Conservation (phyloP, 805 yeast species). For the Tetrapisispora nanseiensis region DNA sequence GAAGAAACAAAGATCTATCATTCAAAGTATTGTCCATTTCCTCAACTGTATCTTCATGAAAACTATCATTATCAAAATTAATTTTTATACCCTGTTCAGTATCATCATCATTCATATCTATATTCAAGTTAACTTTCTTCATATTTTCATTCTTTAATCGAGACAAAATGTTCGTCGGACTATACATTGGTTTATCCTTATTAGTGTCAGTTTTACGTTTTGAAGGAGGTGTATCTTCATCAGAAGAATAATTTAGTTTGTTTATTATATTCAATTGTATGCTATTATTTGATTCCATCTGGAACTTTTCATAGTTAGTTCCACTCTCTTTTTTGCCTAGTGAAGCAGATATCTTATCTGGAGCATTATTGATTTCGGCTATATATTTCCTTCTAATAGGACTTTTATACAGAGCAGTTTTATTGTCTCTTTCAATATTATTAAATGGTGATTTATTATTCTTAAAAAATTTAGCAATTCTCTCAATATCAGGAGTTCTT, state of each 20-base stretch:
- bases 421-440: background rate
- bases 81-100: background rate
- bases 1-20: too few species aligned
- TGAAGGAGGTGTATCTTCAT: constrained; percentile 9
- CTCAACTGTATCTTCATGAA: background rate
- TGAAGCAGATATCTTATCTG: background rate
- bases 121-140: too few species aligned
- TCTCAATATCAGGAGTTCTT: constrained; percentile 22
- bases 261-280: background rate
- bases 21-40: background rate
- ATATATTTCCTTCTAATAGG: too few species aligned
- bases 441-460: constrained; percentile 9
- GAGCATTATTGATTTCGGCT: too few species aligned
- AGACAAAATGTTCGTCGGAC: constrained; percentile 41
- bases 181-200: background rate
- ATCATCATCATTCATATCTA: background rate
- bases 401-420: background rate
- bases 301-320: background rate
- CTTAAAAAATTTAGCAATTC: constrained; percentile 19
- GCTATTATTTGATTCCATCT: background rate
- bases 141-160: constrained; percentile 5
- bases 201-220: constrained; percentile 3
- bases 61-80: constrained; percentile 2
- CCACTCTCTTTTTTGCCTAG: background rate
- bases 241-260: constrained; percentile 5